Conservation (phyloP, 2,329 filamentous ascomycete genomes). For the Plectosphaerella plurivora region DNA sequence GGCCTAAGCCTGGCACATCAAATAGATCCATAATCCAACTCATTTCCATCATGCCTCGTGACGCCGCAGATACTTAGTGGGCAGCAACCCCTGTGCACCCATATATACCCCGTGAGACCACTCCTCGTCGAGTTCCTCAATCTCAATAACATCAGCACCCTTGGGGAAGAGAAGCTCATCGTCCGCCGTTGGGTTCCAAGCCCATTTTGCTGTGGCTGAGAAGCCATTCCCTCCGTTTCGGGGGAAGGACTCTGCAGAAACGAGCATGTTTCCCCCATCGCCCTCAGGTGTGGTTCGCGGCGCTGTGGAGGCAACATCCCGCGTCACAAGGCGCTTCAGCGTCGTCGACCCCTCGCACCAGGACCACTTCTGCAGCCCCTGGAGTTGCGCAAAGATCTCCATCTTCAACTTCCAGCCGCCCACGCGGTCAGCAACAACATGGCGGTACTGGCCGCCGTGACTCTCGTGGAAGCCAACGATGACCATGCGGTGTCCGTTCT, state of each 20-base stretch:
- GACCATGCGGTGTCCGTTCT: constrained; percentile 78
- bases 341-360: constrained; percentile 41
- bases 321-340: constrained; percentile 43
- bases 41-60: not conserved
- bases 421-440: constrained; percentile 68
- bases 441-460: constrained; percentile 61
- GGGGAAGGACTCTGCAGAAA: constrained; percentile 48
- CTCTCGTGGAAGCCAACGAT: constrained; percentile 71
- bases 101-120: constrained; percentile 89
- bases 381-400: constrained; percentile 37
- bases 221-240: constrained; percentile 71
- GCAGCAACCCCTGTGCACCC: constrained; percentile 74
- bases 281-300: constrained; percentile 18
- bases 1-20: too few relatives aligned
- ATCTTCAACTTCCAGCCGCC: constrained; percentile 69
- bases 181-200: constrained; percentile 65
- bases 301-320: constrained; percentile 42
- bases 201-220: constrained; percentile 63
- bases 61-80: constrained; percentile 66
- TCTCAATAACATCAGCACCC: constrained; percentile 76
- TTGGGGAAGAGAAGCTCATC: constrained; percentile 84
- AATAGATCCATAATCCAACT: not conserved
- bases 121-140: constrained; percentile 83
- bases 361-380: constrained; percentile 42
- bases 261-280: constrained; percentile 16